phyloP scores from a whole-genome alignment of 495 filamentous ascomycete species.

The Podospora pseudocomata region DNA sequence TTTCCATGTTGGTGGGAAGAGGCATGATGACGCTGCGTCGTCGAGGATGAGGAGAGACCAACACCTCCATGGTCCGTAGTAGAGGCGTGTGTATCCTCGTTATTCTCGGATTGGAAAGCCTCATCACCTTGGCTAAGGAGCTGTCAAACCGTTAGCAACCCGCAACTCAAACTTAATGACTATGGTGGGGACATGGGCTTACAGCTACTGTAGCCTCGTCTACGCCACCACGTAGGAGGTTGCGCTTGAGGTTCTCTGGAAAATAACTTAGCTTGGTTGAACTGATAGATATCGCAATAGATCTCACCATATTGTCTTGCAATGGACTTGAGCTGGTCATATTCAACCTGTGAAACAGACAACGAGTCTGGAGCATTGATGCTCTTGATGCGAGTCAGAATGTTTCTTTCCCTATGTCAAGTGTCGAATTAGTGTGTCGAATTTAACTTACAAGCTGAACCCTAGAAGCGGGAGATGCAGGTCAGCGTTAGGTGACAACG shows the following conservation, averaged over 20 bases:
- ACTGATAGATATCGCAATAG: neutral
- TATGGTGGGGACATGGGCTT: slow-evolving; percentile 20
- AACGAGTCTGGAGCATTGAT: neutral
- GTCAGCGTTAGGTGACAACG: neutral
- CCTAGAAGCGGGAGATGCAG: neutral
- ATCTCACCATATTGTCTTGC: slow-evolving; percentile 37
- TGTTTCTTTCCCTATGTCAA: neutral
- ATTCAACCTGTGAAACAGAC: neutral
- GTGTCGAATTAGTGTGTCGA: neutral
- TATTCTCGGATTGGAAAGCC: slow-evolving; percentile 18
- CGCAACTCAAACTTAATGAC: neutral
- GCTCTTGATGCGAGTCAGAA: slow-evolving; percentile 10
- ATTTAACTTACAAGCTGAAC: neutral
- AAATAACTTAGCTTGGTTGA: slow-evolving; percentile 1
- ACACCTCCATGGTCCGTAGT: slow-evolving; percentile 30
- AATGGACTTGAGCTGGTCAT: slow-evolving; percentile 3
- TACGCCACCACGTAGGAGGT: slow-evolving; percentile 61
- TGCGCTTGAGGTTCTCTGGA: slow-evolving; percentile 58
- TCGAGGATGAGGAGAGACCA: slow-evolving; percentile 12
- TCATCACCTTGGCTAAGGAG: slow-evolving; percentile 51
- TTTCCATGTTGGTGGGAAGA: slow-evolving; percentile 9
- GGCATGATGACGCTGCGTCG: slow-evolving; percentile 8
- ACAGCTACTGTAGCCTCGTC: slow-evolving; percentile 59
- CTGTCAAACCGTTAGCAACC: slow-evolving; percentile 30
- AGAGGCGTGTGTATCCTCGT: slow-evolving; percentile 20